Conservation (phyloP, 176 grass and related monocot genomes). For the Alloteropsis semialata region DNA sequence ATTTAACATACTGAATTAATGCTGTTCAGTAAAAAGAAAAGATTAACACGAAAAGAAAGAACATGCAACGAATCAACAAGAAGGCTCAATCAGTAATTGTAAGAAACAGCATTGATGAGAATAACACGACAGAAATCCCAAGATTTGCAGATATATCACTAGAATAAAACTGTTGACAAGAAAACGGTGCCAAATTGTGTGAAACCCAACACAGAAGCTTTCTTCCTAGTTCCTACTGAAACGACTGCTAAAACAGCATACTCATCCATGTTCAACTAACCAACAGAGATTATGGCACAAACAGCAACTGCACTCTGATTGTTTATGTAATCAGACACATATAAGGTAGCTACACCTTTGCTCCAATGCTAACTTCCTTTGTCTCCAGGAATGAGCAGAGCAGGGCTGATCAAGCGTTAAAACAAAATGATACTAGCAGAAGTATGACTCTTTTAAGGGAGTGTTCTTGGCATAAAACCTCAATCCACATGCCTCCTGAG, state of each 20-base stretch:
- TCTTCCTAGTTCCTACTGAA: conserved; percentile 14
- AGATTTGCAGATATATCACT: neutral
- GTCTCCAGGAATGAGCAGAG: neutral
- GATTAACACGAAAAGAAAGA: neutral
- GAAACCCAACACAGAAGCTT: neutral
- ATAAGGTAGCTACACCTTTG: conserved; percentile 19
- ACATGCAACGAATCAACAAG: neutral
- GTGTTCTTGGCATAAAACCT: conserved; percentile 40
- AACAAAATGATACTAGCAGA: neutral
- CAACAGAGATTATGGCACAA: neutral
- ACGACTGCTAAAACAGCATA: conserved; percentile 12
- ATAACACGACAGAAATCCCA: neutral
- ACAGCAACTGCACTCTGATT: neutral
- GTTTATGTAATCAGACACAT: neutral
- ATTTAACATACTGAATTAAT: conserved; percentile 20
- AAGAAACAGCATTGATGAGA: neutral
- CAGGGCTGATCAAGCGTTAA: neutral
- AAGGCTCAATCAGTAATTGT: neutral
- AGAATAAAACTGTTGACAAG: neutral
- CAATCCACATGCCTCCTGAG: conserved; percentile 31
- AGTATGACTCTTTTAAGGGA: neutral
- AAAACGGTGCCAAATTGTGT: neutral
- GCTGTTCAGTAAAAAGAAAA: neutral
- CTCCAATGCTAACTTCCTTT: neutral
- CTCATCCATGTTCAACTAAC: conserved; percentile 3